Percentiles rank a stretch among this genome's conserved stretches.
Conservation (phyloP, 2,329 filamentous ascomycete species). For the Diaporthe humulicola region DNA sequence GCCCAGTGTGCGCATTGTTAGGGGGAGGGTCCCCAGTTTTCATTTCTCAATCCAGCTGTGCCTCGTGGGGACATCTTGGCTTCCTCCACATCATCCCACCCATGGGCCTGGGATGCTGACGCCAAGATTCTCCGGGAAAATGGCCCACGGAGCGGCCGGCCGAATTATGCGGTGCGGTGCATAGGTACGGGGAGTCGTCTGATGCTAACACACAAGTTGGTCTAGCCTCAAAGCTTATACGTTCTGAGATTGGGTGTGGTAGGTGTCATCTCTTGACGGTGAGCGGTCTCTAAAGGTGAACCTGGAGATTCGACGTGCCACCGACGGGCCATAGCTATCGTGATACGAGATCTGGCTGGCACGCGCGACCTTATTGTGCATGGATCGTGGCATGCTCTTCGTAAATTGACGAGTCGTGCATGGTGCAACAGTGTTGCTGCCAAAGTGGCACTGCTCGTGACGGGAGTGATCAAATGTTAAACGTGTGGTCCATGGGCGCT, state of each 20-base stretch:
- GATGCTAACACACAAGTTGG: background rate
- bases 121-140: constrained; percentile 10
- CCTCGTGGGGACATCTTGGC: constrained; percentile 6
- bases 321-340: background rate
- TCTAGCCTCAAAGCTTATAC: background rate
- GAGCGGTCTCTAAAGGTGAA: background rate
- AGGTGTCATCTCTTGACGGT: background rate
- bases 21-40: constrained; percentile 18
- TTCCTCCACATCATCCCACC: constrained; percentile 18
- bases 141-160: background rate
- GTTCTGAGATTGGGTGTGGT: background rate
- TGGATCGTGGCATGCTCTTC: background rate
- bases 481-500: too few relatives aligned
- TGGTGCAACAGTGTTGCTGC: too few relatives aligned
- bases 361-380: background rate
- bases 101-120: background rate
- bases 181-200: background rate
- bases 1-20: background rate
- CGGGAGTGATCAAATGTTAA: too few relatives aligned
- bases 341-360: background rate
- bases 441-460: background rate
- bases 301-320: background rate
- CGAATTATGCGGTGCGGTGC: constrained; percentile 5
- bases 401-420: too few relatives aligned
- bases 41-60: constrained; percentile 9